A percentile compares a stretch with the other conserved stretches of the same genome.
Evolutionary conservation across 768 basidiomycete genomes (phyloP).

Genomic region (Naganishia friedmannii): DNA sequence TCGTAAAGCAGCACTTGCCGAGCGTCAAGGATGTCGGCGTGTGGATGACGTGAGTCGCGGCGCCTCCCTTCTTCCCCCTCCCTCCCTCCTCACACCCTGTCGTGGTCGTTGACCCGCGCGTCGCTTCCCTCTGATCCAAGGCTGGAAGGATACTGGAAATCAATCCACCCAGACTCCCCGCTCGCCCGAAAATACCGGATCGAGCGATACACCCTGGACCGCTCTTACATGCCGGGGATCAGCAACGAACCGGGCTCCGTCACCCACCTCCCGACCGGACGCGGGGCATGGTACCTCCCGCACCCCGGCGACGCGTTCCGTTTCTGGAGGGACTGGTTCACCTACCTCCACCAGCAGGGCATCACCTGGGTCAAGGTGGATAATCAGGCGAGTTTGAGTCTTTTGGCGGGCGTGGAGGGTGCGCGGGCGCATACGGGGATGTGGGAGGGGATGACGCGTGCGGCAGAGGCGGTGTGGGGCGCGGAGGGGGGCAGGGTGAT

Average conservation of each 20-base stretch:
- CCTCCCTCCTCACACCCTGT: neutral
- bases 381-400: conserved; percentile 40
- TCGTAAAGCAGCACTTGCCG: conserved; percentile 1
- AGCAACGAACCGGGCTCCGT: conserved; percentile 32
- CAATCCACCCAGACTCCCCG: conserved; percentile 34
- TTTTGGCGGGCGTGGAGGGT: conserved; percentile 20
- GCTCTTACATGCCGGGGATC: conserved; percentile 15
- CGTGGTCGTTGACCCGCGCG: neutral
- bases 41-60: conserved; percentile 37
- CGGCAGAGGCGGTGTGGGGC: conserved; percentile 36
- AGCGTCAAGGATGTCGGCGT: conserved; percentile 34
- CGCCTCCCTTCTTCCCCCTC: neutral
- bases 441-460: conserved; percentile 40
- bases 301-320: conserved; percentile 32
- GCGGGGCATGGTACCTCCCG: conserved; percentile 36
- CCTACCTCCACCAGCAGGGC: conserved; percentile 32
- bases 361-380: conserved; percentile 43
- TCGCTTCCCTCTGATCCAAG: neutral
- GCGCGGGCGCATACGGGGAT: conserved; percentile 33
- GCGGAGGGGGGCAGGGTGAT: conserved; percentile 33
- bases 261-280: conserved; percentile 22
- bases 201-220: conserved; percentile 20
- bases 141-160: conserved; percentile 41
- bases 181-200: conserved; percentile 35
- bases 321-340: conserved; percentile 45